Evolutionary conservation across 176 grass and related monocot species (phyloP), one percentile per base, ranked within the genome.

Genomic region (Canna indica): DNA sequence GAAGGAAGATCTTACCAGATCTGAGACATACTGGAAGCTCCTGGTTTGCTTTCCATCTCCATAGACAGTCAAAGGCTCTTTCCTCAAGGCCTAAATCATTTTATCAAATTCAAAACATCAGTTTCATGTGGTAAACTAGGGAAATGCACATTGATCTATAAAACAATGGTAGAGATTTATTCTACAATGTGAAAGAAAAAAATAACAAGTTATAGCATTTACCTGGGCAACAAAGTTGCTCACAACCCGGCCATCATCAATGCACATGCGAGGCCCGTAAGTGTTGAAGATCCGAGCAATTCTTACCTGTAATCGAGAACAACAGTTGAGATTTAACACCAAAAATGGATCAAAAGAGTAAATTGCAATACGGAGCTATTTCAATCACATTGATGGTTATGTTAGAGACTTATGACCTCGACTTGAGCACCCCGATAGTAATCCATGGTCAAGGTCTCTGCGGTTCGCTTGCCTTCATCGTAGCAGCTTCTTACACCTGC

Each of bases 151-250:
- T 1, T 2, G 13, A 44, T 44, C 41, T 44, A 44, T 44, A 44
- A 44, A 44, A 44, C 41, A 44, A 44, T 44, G 41, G 7, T 71
- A 14, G 13, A 71, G 67, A 26, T 71, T 38, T 71, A 12, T 69
- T 28, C 35, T 34, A 69, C 8, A 22, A 31, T 69, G 20, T 69
- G 33, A 45, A 35, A 78, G 26, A 20, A 44, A 54, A 24, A 0
- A 38, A 56, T 26, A 3, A 26, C 58, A 41, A 45, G 15, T 22
- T 27, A 61, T 60, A 59, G 72, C 84, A 39, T 30, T n/a, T n/a
- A 91, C 91, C 91, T 96, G 91, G 67, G 87, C 88, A 70, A 96
- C 91, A 73, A 96, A 96, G 76, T 96, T 96, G 62, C 91, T 96
- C 73, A 96, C 91, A 36, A 96, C 88, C 68, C 88, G 91, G 3